Conservation (phyloP, 2,329 filamentous ascomycete species). For the Monosporascus sp. region DNA sequence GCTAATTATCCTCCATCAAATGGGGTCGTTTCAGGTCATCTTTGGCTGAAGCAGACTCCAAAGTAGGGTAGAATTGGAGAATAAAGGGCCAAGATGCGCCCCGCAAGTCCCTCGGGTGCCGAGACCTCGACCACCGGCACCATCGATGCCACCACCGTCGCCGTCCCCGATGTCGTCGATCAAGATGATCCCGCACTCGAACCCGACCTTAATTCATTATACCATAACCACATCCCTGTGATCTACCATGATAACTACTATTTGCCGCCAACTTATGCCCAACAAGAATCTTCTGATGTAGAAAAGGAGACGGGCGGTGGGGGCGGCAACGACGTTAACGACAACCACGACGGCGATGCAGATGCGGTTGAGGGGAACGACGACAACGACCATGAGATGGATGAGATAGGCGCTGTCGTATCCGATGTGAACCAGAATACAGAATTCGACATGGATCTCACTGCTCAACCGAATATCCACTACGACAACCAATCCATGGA, state of each 20-base stretch:
- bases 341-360: slow-evolving; percentile 4
- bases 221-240: background rate
- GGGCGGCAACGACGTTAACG: background rate
- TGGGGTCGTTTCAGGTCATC: background rate
- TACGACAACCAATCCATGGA: background rate
- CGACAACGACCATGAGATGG: slow-evolving; percentile 8
- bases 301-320: background rate
- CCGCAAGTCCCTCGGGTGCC: background rate
- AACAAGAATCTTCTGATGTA: background rate
- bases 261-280: background rate
- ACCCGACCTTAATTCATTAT: background rate
- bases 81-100: background rate
- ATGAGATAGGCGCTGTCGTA: slow-evolving; percentile 1
- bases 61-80: background rate
- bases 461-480: background rate
- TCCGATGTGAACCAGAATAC: background rate
- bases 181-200: background rate
- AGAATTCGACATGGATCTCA: background rate
- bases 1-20: slow-evolving; percentile 2
- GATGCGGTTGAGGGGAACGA: background rate
- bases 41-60: background rate
- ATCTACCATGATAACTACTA: background rate
- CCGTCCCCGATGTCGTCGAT: background rate
- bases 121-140: background rate
- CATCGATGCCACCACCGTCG: background rate